phyloP scores from a whole-genome alignment of 441 rosid genomes.

The Dalechampia spathulata region DNA sequence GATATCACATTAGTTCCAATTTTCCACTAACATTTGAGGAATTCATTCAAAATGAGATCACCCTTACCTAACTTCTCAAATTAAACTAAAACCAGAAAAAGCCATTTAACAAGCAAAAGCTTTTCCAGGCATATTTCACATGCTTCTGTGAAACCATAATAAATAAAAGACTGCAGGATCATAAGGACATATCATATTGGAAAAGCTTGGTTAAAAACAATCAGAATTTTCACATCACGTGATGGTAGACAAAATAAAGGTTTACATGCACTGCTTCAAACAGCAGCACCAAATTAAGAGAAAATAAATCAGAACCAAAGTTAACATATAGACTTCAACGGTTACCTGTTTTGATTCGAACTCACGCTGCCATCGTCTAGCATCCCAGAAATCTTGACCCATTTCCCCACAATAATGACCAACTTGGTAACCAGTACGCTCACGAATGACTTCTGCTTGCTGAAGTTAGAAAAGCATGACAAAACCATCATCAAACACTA shows the following conservation, averaged over 20 bases:
- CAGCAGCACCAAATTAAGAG: neutral
- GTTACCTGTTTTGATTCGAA: constrained; percentile 90
- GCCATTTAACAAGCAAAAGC: too few relatives aligned
- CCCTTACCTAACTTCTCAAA: neutral
- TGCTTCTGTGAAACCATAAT: too few relatives aligned
- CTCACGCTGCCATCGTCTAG: constrained; percentile 95
- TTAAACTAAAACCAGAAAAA: neutral
- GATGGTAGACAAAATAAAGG: neutral
- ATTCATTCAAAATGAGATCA: neutral
- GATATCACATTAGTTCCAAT: too few relatives aligned
- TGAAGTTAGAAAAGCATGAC: constrained; percentile 30
- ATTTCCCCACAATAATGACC: constrained; percentile 99
- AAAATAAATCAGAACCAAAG: neutral
- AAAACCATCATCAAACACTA: constrained; percentile 11
- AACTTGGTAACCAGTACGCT: constrained; percentile 65
- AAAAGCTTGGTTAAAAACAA: neutral
- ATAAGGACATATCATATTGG: neutral
- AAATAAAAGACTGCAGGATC: neutral
- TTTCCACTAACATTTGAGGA: too few relatives aligned
- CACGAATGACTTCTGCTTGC: constrained; percentile 99
- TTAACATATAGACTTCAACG: constrained; percentile 9
- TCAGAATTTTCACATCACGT: neutral
- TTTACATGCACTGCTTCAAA: neutral
- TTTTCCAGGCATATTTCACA: too few relatives aligned
- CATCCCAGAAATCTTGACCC: constrained; percentile 99